These are phyloP conservation scores for Coemansia sp. DNA, from an alignment of 192 early-diverging fungal species.

Conservation along the genomic window DNA sequence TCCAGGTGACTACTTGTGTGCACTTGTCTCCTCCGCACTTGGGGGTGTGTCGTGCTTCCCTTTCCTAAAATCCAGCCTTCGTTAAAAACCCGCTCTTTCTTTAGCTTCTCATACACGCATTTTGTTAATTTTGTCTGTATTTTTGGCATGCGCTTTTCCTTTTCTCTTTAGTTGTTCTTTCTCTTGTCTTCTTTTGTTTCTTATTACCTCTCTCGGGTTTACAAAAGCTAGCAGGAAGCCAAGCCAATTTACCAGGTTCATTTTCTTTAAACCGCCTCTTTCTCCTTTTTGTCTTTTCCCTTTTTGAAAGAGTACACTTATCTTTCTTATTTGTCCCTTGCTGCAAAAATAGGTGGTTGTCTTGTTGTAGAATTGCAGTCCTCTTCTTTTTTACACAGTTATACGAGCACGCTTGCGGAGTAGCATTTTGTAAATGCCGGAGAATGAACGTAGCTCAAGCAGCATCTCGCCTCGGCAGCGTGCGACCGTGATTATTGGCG, in stretches of 20 bases:
- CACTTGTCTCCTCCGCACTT: background rate
- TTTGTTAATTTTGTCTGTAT: background rate
- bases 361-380: background rate
- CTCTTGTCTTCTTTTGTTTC: too few relatives aligned
- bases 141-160: too few relatives aligned
- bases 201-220: too few relatives aligned
- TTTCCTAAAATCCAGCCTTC: too few relatives aligned
- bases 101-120: background rate
- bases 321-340: background rate
- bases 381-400: background rate
- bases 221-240: too few relatives aligned
- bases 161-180: too few relatives aligned
- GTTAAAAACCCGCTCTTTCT: background rate
- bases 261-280: background rate
- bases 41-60: background rate
- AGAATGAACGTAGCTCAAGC: conserved; percentile 29
- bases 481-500: conserved; percentile 64
- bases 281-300: background rate
- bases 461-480: conserved; percentile 36
- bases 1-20: background rate
- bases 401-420: background rate
- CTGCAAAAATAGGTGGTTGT: background rate
- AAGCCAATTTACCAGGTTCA: too few relatives aligned
- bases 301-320: background rate
- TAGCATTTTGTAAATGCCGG: conserved; percentile 28